Base-by-base conservation (phyloP, 495 filamentous ascomycete species). In the Aspergillus incahuasiensis region DNA sequence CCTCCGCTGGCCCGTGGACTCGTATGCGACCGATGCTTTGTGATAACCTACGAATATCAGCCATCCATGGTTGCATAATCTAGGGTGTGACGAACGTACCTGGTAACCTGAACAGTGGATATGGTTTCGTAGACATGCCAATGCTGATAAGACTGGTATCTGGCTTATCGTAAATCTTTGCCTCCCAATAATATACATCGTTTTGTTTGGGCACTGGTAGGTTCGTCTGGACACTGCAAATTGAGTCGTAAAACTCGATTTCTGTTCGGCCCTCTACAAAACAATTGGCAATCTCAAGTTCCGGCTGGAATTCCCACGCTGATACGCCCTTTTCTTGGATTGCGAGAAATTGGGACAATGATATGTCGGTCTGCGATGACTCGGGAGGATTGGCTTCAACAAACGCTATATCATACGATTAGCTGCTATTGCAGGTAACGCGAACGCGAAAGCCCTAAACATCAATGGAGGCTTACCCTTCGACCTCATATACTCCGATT, bases 251-350 rank as follows among this genome's bases (percentile, higher is more conserved):
- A 75, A 98, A 98, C 67, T 98, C 94, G 52, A 98, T 94, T 69
- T 98, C 94, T 2, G 94, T 98, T 60, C 95, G 82, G 18, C 70
- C 92, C 74, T 98, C 91, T 43, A 98, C 94, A 68, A 98, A 98
- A 69, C 95, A 97, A 71, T 98, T 98, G 52, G 94, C 94, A 60
- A 98, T 97, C 70, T 98, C 94, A 34, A 98, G 74, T 70, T 98
- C 94, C 2, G 94, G 92, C 68, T 97, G 92, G 58, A 98, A 98
- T 69, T 97, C 94, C 94, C 94, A 98, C 8, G 94, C 94, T 6
- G 92, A 95, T 19, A 98, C 94, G 47, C 94, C 94, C 69, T 98
- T 98, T 70, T 98, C 94, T 74, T 98, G 94, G 60, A 98, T 98
- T 24, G 95, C 94, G 44, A 98, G 79, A 65, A 95, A 97, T 68